These are phyloP conservation scores for Aegilops umbellulata DNA, from an alignment of 176 grass and related monocot species.

Conservation along the genomic window DNA sequence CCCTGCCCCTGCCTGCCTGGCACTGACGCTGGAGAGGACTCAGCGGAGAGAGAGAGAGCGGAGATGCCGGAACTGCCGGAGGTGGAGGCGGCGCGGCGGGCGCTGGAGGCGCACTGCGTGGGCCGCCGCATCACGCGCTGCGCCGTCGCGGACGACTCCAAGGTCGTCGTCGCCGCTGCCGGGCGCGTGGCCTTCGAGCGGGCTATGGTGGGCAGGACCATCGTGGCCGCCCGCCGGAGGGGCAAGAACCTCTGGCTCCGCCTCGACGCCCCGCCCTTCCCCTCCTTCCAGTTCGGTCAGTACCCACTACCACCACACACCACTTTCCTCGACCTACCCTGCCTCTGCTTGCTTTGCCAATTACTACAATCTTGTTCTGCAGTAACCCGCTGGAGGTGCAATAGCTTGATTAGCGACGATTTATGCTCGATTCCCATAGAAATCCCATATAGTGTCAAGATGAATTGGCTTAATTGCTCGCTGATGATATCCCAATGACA, in stretches of 20 bases:
- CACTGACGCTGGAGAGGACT: not conserved
- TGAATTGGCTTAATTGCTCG: not conserved
- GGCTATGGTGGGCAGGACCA: conserved; percentile 60
- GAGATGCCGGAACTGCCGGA: conserved; percentile 89
- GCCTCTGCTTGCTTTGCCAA: not conserved
- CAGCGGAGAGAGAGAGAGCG: not conserved
- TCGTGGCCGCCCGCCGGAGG: conserved; percentile 61
- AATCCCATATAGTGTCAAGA: not conserved
- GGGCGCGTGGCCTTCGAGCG: conserved; percentile 47
- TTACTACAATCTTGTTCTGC: not conserved
- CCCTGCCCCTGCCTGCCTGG: not conserved
- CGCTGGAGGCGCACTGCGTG: conserved; percentile 72
- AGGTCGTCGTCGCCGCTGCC: conserved; percentile 46
- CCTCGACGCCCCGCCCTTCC: conserved; percentile 81
- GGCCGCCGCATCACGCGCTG: conserved; percentile 65
- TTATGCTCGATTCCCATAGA: not conserved
- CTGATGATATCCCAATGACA: not conserved
- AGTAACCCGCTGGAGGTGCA: not conserved
- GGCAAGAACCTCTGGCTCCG: conserved; percentile 92
- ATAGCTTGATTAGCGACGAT: not conserved
- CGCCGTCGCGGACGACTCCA: conserved; percentile 58
- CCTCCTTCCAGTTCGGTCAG: conserved; percentile 94
- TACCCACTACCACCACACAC: not conserved
- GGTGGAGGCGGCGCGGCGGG: conserved; percentile 85
- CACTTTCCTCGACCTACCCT: not conserved